A percentile compares a stretch with the other conserved stretches of the same genome.
These are phyloP conservation scores for Apiospora koreana DNA, from an alignment of 2,329 filamentous ascomycete genomes.

Conservation along the genomic window DNA sequence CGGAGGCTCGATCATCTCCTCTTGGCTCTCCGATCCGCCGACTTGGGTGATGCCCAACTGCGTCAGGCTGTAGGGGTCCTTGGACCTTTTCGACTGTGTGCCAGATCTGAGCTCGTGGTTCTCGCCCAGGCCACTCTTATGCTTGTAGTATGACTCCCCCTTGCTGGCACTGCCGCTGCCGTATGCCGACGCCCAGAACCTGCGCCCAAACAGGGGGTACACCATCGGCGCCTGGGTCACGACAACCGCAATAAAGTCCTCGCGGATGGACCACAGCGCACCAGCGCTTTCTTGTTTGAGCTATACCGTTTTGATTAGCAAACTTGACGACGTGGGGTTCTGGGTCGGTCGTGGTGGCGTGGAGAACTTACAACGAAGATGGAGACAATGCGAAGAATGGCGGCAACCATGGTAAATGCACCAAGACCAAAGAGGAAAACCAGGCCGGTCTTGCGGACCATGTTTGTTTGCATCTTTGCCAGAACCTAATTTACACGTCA, in stretches of 20 bases:
- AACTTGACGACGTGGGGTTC: no score
- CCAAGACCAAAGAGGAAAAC: constrained; percentile 15
- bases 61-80: constrained; percentile 23
- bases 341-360: no score
- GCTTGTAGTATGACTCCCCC: background rate
- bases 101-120: constrained; percentile 17
- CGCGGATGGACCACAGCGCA: constrained; percentile 39
- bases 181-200: constrained; percentile 24
- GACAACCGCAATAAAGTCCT: constrained; percentile 38
- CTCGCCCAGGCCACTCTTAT: constrained; percentile 12
- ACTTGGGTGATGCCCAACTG: constrained; percentile 18
- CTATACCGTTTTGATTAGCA: background rate
- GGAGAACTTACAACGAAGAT: constrained; percentile 14
- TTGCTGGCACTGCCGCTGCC: background rate
- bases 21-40: background rate
- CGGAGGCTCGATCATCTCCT: background rate
- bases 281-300: constrained; percentile 4
- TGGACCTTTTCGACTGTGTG: constrained; percentile 1
- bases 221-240: constrained; percentile 39
- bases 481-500: constrained; percentile 6
- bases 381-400: constrained; percentile 14
- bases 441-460: constrained; percentile 12
- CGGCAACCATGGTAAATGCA: constrained; percentile 16
- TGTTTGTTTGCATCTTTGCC: constrained; percentile 10
- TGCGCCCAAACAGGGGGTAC: constrained; percentile 25